These are phyloP conservation scores for Erysimum cheiri DNA, from an alignment of 441 rosid species.

Conservation along the genomic window DNA sequence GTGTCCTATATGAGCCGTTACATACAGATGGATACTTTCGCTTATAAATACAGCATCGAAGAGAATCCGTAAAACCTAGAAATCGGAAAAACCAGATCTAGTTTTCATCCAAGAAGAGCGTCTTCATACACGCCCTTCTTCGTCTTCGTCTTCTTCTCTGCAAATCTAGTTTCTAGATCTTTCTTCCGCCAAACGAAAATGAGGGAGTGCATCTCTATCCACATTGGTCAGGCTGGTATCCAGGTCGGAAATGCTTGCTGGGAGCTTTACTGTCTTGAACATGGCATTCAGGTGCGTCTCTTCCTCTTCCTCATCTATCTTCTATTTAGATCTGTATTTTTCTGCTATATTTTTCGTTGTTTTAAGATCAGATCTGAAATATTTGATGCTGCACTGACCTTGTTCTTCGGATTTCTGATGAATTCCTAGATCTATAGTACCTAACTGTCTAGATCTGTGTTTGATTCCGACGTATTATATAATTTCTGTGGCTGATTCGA, in stretches of 20 bases:
- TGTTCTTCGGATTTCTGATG: not conserved
- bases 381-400: not conserved
- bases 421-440: not conserved
- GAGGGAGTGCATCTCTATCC: slow-evolving; percentile 67
- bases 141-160: not conserved
- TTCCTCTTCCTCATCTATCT: not conserved
- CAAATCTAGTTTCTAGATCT: not conserved
- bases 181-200: slow-evolving; percentile 43
- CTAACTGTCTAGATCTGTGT: not conserved
- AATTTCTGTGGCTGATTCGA: not conserved
- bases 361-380: slow-evolving; percentile 3
- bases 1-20: slow-evolving; percentile 17
- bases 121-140: slow-evolving; percentile 25
- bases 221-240: slow-evolving; percentile 68
- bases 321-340: not conserved
- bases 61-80: not conserved
- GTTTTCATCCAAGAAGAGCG: slow-evolving; percentile 6
- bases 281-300: slow-evolving; percentile 72
- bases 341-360: not conserved
- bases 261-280: slow-evolving; percentile 86
- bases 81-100: not conserved
- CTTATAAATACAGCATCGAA: slow-evolving; percentile 1
- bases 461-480: not conserved
- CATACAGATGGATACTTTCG: not conserved
- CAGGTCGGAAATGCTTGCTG: slow-evolving; percentile 68